phyloP scores from a whole-genome alignment of 495 filamentous ascomycete genomes.

The Trichocladium uniseriatum region DNA sequence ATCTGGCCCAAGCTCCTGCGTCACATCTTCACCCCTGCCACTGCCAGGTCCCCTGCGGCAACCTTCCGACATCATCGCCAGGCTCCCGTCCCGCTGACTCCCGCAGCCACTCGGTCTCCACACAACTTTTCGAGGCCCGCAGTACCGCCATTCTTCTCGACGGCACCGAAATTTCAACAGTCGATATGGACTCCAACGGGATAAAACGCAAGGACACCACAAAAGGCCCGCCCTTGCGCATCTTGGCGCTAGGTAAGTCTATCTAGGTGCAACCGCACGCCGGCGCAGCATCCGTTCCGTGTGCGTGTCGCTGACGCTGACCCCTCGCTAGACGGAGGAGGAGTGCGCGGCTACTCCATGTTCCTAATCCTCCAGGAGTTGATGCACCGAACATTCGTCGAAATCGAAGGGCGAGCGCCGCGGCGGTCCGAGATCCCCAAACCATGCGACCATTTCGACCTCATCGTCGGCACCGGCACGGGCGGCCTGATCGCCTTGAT shows the following conservation, averaged over 20 bases:
- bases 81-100: not conserved
- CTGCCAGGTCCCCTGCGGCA: slow-evolving; percentile 1
- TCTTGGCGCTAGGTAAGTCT: slow-evolving; percentile 76
- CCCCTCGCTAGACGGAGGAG: slow-evolving; percentile 67
- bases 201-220: slow-evolving; percentile 77
- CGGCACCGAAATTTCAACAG: not conserved
- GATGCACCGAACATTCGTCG: slow-evolving; percentile 88
- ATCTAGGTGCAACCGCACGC: not conserved
- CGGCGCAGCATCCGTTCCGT: not conserved
- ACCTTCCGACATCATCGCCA: slow-evolving; percentile 14
- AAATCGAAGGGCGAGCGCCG: slow-evolving; percentile 73
- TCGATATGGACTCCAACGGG: slow-evolving; percentile 20
- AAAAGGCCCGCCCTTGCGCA: slow-evolving; percentile 83
- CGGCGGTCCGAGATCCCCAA: slow-evolving; percentile 84
- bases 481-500: slow-evolving; percentile 94
- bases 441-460: slow-evolving; percentile 95
- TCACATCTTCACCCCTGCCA: slow-evolving; percentile 10
- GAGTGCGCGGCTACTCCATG: slow-evolving; percentile 95
- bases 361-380: slow-evolving; percentile 90
- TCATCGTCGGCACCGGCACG: slow-evolving; percentile 90
- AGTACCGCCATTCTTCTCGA: not conserved
- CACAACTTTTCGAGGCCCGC: not conserved
- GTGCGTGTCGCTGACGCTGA: not conserved
- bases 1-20: slow-evolving; percentile 19
- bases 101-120: slow-evolving; percentile 6